Percentiles rank a stretch among this genome's conserved stretches.
phyloP scores from a whole-genome alignment of 129 eudicot genomes.

The Oenanthe sinensis region DNA sequence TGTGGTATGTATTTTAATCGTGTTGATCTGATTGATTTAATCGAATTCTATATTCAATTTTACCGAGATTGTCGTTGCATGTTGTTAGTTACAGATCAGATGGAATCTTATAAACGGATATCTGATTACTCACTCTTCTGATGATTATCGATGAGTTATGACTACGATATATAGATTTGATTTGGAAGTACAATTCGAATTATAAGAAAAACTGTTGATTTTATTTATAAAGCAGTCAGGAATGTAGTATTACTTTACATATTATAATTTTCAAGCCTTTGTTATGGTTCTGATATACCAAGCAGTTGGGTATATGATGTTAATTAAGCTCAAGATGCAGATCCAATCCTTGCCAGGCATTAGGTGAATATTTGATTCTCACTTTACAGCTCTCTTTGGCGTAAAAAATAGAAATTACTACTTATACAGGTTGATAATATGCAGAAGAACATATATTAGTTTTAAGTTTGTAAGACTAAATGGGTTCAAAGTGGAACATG shows the following conservation, averaged over 20 bases:
- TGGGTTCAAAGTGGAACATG: too few relatives aligned
- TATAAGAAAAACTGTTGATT: neutral
- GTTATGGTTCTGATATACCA: neutral
- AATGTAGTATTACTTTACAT: neutral
- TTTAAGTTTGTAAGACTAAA: too few relatives aligned
- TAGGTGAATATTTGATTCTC: neutral
- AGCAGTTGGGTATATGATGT: neutral
- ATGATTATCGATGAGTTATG: neutral
- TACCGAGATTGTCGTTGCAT: neutral
- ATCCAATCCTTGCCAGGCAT: neutral
- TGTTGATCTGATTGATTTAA: neutral
- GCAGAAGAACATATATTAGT: too few relatives aligned
- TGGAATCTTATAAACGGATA: neutral
- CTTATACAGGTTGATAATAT: neutral
- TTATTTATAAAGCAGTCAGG: too few relatives aligned
- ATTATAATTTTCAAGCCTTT: neutral
- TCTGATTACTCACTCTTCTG: neutral
- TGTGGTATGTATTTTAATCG: neutral
- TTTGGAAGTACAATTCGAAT: neutral
- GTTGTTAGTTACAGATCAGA: neutral
- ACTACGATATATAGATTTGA: neutral
- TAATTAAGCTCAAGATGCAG: neutral
- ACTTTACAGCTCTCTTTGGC: too few relatives aligned
- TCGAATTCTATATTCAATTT: neutral
- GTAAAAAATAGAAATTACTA: neutral